A percentile compares a stretch with the other conserved stretches of the same genome.
These are phyloP conservation scores for Penicillium sp. DNA, from an alignment of 2,329 filamentous ascomycete species.

Conservation along the genomic window DNA sequence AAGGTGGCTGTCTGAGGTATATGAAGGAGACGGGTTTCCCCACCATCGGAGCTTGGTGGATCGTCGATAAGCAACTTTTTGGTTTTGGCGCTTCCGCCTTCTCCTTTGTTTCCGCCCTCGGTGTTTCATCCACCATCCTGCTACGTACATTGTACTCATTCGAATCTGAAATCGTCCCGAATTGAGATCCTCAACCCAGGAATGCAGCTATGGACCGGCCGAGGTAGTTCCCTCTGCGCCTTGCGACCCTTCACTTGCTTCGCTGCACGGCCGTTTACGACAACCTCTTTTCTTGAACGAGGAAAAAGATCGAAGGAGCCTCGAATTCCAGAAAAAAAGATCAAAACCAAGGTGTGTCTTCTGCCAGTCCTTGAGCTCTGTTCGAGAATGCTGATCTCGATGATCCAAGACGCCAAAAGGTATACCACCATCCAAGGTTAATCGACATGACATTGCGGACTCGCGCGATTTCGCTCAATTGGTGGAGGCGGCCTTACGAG, in stretches of 20 bases:
- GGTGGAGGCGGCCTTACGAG: conserved; percentile 29
- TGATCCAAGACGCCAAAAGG: neutral
- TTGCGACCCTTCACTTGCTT: conserved; percentile 35
- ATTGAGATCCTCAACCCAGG: conserved; percentile 17
- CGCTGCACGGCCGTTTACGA: conserved; percentile 33
- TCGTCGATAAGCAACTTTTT: conserved; percentile 25
- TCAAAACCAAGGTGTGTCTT: conserved; percentile 8
- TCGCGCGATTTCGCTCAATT: conserved; percentile 29
- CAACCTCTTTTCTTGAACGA: conserved; percentile 30
- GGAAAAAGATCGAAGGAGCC: conserved; percentile 15
- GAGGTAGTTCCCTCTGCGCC: conserved; percentile 44
- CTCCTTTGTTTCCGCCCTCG: neutral
- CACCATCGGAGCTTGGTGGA: conserved; percentile 30
- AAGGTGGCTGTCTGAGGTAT: conserved; percentile 28
- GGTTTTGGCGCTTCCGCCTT: conserved; percentile 6
- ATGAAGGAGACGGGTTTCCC: conserved; percentile 29
- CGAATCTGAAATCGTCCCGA: neutral
- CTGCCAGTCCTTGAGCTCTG: neutral
- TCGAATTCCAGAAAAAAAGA: neutral
- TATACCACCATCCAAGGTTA: neutral
- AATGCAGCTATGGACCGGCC: conserved; percentile 45
- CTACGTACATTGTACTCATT: neutral
- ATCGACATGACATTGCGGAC: conserved; percentile 17
- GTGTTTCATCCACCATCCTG: neutral
- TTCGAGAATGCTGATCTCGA: neutral